Conservation (phyloP, 768 basidiomycete species). For the Boletus vermiculosoides region DNA sequence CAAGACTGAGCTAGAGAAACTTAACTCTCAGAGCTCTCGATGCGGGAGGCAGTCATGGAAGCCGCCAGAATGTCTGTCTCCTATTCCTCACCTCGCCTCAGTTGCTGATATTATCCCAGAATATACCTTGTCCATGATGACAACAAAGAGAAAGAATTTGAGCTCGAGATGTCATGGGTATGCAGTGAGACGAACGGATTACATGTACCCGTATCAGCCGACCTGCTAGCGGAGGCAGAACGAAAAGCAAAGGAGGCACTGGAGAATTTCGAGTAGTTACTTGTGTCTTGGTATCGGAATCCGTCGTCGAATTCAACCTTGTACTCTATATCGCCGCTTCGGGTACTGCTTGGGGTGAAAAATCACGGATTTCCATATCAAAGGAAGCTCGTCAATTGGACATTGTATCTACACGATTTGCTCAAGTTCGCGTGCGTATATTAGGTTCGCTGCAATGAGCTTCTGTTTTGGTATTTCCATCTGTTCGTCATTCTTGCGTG, state of each 20-base stretch:
- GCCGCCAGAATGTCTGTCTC: constrained; percentile 88
- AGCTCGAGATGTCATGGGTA: constrained; percentile 97
- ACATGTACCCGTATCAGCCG: constrained; percentile 83
- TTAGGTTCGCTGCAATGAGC: constrained; percentile 72
- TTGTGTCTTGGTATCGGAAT: constrained; percentile 25
- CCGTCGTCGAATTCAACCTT: constrained; percentile 1
- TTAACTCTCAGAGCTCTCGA: constrained; percentile 80
- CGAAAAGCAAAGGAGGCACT: constrained; percentile 82
- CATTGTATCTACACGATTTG: constrained; percentile 71
- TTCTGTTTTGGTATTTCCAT: constrained; percentile 84
- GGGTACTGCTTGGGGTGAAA: background rate
- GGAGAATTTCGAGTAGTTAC: constrained; percentile 56
- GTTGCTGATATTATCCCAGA: constrained; percentile 41
- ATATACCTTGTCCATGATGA: constrained; percentile 98
- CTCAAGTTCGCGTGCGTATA: constrained; percentile 85
- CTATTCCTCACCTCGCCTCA: background rate
- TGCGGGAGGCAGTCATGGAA: constrained; percentile 84
- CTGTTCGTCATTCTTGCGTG: constrained; percentile 77
- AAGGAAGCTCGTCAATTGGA: background rate
- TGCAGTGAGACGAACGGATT: constrained; percentile 76
- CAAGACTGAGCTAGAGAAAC: constrained; percentile 97
- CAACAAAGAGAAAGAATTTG: constrained; percentile 97
- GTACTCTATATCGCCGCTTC: constrained; percentile 1
- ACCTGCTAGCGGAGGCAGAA: constrained; percentile 83
- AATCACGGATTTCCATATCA: background rate